These are phyloP conservation scores for Gossypium turneri DNA, from an alignment of 345 rosid species.

Conservation along the genomic window DNA sequence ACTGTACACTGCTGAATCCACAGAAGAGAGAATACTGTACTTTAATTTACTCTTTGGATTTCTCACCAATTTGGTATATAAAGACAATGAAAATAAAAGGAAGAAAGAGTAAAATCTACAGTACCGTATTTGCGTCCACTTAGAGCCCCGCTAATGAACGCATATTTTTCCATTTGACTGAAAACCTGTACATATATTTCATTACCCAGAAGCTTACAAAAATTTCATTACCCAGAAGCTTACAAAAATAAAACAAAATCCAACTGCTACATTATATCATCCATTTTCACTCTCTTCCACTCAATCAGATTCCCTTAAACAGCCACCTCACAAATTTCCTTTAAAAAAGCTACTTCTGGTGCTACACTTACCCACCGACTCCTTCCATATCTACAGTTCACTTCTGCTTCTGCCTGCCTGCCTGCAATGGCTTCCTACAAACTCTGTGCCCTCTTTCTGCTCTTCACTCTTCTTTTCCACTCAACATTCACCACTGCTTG, in stretches of 20 bases:
- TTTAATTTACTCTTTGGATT: background rate
- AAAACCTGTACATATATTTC: background rate
- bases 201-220: background rate
- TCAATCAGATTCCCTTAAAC: background rate
- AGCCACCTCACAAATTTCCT: conserved; percentile 20
- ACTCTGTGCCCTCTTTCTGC: background rate
- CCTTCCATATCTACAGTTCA: background rate
- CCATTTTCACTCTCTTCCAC: conserved; percentile 1
- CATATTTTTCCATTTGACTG: background rate
- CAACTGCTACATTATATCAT: background rate
- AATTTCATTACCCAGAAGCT: background rate
- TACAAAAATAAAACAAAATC: background rate
- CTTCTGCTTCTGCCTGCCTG: background rate
- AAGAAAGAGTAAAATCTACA: background rate
- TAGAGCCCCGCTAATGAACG: background rate
- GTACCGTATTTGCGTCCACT: background rate
- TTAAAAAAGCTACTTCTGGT: conserved; percentile 17
- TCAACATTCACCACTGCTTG: background rate
- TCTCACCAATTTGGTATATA: background rate
- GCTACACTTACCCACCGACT: background rate
- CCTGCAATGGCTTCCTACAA: background rate
- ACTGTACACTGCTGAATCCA: background rate
- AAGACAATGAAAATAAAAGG: background rate
- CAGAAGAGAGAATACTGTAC: background rate
- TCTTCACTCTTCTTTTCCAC: conserved; percentile 9